Conservation (phyloP, 768 basidiomycete genomes). For the Mrakia frigida region DNA sequence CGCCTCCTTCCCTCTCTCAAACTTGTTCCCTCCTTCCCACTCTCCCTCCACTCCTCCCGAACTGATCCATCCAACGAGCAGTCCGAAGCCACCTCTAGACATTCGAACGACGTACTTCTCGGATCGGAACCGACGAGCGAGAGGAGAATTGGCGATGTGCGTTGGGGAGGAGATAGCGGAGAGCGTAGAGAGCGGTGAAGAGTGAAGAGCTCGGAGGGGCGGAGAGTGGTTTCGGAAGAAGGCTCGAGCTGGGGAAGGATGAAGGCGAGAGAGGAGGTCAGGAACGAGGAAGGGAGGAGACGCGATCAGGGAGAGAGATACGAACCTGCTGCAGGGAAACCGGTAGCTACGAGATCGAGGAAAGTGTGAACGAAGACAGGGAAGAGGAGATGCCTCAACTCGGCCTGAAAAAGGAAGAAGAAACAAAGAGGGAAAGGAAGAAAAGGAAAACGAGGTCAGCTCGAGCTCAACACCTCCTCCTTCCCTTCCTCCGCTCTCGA, state of each 20-base stretch:
- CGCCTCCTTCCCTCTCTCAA: conserved; percentile 75
- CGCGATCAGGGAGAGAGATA: conserved; percentile 29
- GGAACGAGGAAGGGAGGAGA: neutral
- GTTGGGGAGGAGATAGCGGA: conserved; percentile 71
- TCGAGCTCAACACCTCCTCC: neutral
- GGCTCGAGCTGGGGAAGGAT: neutral
- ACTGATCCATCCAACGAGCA: conserved; percentile 92
- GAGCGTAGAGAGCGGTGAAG: conserved; percentile 65
- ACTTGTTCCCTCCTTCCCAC: conserved; percentile 59
- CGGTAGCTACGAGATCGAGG: conserved; percentile 83
- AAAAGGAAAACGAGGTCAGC: neutral
- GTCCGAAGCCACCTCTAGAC: conserved; percentile 83
- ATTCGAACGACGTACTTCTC: conserved; percentile 88
- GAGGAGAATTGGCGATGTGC: conserved; percentile 76
- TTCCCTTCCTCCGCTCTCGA: neutral
- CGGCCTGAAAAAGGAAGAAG: conserved; percentile 57
- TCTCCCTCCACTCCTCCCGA: conserved; percentile 69
- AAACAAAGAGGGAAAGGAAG: neutral
- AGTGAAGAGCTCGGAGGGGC: conserved; percentile 54
- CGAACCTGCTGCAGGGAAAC: conserved; percentile 83
- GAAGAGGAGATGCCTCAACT: conserved; percentile 86
- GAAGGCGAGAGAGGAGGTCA: neutral
- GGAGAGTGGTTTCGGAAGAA: neutral
- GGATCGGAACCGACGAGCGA: conserved; percentile 75
- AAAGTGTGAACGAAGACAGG: conserved; percentile 98